Evolutionary conservation across 176 grass and related monocot species (phyloP), one percentile per base, ranked within the genome.

Genomic region (Leersia perrieri): DNA sequence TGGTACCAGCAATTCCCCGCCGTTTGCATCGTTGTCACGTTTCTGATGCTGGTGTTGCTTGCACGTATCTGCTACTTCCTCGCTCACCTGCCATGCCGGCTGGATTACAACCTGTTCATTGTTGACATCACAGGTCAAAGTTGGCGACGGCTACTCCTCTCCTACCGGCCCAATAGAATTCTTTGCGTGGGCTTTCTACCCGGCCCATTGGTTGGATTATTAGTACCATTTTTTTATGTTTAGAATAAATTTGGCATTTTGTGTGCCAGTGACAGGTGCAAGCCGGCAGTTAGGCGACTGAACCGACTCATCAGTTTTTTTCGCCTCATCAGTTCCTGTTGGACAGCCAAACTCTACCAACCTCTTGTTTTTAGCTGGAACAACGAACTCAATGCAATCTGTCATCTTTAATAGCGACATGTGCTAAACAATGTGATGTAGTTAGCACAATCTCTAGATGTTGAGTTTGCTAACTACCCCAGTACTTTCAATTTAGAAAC

Each of bases 41-140:
- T 42, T 31, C n/a, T 53, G 68, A 11, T 15, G 60, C 42, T 5
- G n/a, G 2, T 58, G 61, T 22, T 28, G 80, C 70, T 66, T 83
- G 60, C 81, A 75, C 81, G 81, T 66, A 51, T 82, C 30, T 63
- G 36, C 69, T 14, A 16, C 32, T 9, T n/a, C n/a, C n/a, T n/a
- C n/a, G 23, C 62, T 32, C 62, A 63, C 61, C 27, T 29, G 49
- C 49, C 49, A 53, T 53, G 20, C 49, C 49, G 20, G 49, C 49
- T 53, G 49, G 18, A n/a, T 49, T 57, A 25, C 53, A 58, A 10
- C n/a, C 53, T 58, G 53, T 25, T 25, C 53, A 3, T 58, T 25
- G 53, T 25, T 58, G 22, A 25, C 53, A 58, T 58, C 53, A 58
- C 53, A 11, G 53, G n/a, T 83, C 70, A 66, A 66, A 41, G 40